phyloP scores from a whole-genome alignment of 225 moss, liverwort and hornwort species.

The Rhytidiadelphus loreus region DNA sequence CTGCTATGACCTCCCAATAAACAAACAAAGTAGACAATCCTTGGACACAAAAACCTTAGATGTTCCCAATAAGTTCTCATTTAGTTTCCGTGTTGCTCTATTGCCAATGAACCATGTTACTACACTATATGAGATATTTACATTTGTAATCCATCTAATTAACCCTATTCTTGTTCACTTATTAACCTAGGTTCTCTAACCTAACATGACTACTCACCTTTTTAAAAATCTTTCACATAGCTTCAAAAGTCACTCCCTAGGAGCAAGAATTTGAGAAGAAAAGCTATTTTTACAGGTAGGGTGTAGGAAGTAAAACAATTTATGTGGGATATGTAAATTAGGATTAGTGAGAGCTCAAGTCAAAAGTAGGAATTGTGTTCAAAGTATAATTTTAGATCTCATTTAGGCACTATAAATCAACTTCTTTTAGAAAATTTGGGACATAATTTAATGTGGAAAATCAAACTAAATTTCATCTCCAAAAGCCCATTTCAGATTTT shows the following conservation, averaged over 20 bases:
- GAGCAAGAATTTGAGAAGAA: fast-evolving
- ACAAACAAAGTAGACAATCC: fast-evolving
- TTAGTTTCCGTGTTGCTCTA: not conserved
- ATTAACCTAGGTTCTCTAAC: not conserved
- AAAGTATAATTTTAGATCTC: not conserved
- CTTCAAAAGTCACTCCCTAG: not conserved
- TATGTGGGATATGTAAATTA: not conserved
- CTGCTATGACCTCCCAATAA: fast-evolving
- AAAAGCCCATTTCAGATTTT: fast-evolving
- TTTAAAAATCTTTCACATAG: not conserved
- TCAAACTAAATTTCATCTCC: not conserved
- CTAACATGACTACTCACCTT: not conserved
- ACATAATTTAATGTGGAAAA: not conserved
- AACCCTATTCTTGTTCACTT: not conserved
- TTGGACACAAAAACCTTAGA: not conserved
- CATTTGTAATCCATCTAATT: not conserved
- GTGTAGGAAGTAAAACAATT: not conserved
- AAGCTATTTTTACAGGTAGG: not conserved
- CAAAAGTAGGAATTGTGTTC: fast-evolving
- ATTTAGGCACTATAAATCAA: not conserved
- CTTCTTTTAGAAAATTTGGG: fast-evolving
- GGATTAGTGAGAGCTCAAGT: not conserved
- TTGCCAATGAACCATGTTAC: fast-evolving
- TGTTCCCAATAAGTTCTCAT: fast-evolving
- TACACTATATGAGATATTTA: not conserved